Evolutionary conservation across 2,329 filamentous ascomycete species (phyloP), one percentile per base, ranked within the genome.

Genomic region (Aspergillus pseudoglaucus): DNA sequence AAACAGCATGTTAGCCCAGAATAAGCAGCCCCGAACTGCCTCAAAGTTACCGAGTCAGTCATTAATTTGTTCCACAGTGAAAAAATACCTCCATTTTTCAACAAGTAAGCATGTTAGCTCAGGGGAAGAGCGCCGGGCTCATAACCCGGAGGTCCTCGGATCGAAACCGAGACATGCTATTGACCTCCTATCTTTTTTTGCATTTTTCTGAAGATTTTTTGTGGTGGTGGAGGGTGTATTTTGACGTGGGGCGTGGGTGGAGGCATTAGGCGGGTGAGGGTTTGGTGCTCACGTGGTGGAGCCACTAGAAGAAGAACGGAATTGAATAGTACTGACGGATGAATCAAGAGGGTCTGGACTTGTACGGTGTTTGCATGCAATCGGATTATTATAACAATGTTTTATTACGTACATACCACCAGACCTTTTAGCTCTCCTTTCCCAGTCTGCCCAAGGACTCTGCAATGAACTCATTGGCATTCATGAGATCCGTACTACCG

Each of bases 401-500:
- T 39, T 20, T 39, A 39, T 39, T 39, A 39, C 37, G 9, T 20
- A 39, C 37, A 18, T 37, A 15, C 37, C 23, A 42, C 22, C n/a
- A 42, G 8, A 8, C 23, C 40, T 42, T 42, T 60, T 58, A 72
- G 55, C 72, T 77, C 61, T 84, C 81, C 51, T 68, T 71, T 5
- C 82, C 82, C 53, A 85, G 59, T 51, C 71, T 75, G 18, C 71
- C 75, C 55, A 84, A 66, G 53, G 81, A 80, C 46, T 78, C 76
- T 18, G 61, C 69, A 38, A 84, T 66, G 62, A 85, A 85, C 54
- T 82, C 80, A 47, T 74, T 76, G 8, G 82, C 79, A 58, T 81
- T 83, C 54, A 84, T 74, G 53, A 84, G 64, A 53, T 83, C 91
- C 12, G 93, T 98, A 63, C 90, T 95, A 15, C 93, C 93, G 68